Conservation (phyloP, 1,139 yeast species). For the Kodamaea anthophila region DNA sequence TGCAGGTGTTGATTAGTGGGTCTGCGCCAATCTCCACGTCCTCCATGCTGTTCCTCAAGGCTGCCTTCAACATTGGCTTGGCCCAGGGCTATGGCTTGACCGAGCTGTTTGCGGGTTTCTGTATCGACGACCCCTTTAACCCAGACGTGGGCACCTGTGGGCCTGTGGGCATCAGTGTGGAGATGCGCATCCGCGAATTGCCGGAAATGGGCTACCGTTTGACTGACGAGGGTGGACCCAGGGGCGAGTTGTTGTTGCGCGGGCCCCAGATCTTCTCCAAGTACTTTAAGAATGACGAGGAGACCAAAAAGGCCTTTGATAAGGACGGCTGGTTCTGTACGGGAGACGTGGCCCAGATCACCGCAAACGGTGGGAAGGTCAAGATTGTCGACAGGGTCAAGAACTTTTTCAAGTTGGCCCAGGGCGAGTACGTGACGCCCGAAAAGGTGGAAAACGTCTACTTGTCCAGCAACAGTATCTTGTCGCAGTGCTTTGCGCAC, state of each 20-base stretch:
- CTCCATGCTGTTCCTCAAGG: constrained; percentile 55
- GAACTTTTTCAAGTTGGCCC: constrained; percentile 26
- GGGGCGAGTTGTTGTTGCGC: constrained; percentile 23
- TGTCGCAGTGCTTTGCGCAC: constrained; percentile 17
- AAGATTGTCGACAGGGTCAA: constrained; percentile 23
- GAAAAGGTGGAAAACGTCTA: constrained; percentile 20
- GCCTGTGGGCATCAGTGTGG: constrained; percentile 45
- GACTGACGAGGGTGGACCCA: constrained; percentile 23
- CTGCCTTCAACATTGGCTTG: constrained; percentile 54
- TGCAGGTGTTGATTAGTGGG: constrained; percentile 46
- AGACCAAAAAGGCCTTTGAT: constrained; percentile 17
- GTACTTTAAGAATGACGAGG: constrained; percentile 22
- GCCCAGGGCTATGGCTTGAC: constrained; percentile 77
- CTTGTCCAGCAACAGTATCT: constrained; percentile 14
- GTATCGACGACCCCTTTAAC: constrained; percentile 36
- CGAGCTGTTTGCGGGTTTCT: constrained; percentile 64
- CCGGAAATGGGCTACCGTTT: constrained; percentile 62
- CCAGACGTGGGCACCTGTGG: constrained; percentile 62
- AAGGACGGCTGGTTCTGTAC: constrained; percentile 23
- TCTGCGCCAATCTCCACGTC: constrained; percentile 70
- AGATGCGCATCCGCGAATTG: constrained; percentile 56
- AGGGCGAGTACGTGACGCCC: constrained; percentile 24
- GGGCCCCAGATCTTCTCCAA: constrained; percentile 21
- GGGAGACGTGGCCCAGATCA: constrained; percentile 22
- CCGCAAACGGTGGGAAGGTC: constrained; percentile 13